Percentiles rank a stretch among this genome's conserved stretches.
Evolutionary conservation across 192 early-diverging fungal species (phyloP).

Genomic region (Podila horticola): DNA sequence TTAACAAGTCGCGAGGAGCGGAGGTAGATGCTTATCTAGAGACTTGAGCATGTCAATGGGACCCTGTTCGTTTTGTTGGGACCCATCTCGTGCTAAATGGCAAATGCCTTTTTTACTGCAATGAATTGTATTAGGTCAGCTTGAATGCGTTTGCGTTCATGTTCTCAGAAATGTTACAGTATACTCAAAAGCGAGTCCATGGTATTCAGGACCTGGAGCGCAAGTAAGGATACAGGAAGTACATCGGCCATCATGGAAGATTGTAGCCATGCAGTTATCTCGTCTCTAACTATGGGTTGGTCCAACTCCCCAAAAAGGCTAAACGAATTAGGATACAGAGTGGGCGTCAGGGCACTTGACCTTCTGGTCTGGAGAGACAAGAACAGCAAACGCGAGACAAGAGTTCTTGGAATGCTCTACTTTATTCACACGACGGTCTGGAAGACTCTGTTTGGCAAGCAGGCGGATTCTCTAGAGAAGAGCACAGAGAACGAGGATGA

Average conservation of each 20-base stretch:
- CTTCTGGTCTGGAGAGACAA: conserved; percentile 93
- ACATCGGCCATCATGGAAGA: not conserved
- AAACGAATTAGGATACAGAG: conserved; percentile 92
- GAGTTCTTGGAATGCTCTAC: conserved; percentile 88
- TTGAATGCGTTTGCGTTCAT: conserved; percentile 89
- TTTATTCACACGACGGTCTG: conserved; percentile 96
- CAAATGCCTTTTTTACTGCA: not conserved
- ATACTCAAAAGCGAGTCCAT: conserved; percentile 94
- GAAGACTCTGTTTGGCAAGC: conserved; percentile 96
- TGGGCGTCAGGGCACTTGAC: conserved; percentile 90
- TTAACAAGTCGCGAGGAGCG: conserved; percentile 75
- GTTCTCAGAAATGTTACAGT: conserved; percentile 95
- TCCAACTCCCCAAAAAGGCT: conserved; percentile 48
- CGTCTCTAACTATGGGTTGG: not conserved
- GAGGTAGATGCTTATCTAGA: conserved; percentile 60
- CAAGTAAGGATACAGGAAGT: conserved; percentile 64
- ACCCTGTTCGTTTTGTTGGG: not conserved
- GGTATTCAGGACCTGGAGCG: conserved; percentile 96
- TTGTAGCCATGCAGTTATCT: not conserved
- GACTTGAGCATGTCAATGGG: not conserved
- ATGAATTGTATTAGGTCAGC: conserved; percentile 64
- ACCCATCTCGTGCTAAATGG: not conserved
- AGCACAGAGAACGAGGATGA: conserved; percentile 97
- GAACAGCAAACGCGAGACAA: conserved; percentile 86
- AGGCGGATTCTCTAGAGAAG: conserved; percentile 95